Percentiles rank a stretch among this genome's conserved stretches.
phyloP scores from a whole-genome alignment of 305 asterid genomes.

The Solanum aculeatissimum region DNA sequence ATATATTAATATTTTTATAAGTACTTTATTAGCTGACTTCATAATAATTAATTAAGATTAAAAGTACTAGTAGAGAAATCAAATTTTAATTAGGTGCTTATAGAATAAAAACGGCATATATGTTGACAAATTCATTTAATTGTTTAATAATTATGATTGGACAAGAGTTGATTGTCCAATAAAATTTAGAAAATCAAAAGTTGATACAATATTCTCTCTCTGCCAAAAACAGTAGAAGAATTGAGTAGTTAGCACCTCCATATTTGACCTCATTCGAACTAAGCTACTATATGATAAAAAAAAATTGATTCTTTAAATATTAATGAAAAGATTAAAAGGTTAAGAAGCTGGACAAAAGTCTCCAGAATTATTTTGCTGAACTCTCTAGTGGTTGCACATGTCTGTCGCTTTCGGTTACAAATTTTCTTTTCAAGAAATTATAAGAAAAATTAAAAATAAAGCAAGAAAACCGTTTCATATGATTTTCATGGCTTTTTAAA shows the following conservation, averaged over 20 bases:
- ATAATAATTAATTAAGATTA: neutral
- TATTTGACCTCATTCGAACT: neutral
- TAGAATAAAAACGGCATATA: neutral
- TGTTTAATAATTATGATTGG: neutral
- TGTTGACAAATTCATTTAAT: neutral
- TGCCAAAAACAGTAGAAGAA: neutral
- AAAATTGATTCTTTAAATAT: neutral
- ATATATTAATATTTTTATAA: neutral
- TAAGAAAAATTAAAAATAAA: neutral
- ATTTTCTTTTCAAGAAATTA: neutral
- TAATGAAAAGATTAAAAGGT: neutral
- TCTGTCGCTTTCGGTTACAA: constrained; percentile 32
- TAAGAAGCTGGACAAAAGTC: neutral
- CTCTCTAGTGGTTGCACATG: constrained; percentile 27
- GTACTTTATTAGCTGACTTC: neutral
- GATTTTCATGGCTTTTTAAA: neutral
- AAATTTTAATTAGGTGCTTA: neutral
- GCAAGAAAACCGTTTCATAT: neutral
- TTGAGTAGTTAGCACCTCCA: neutral
- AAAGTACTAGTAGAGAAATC: neutral
- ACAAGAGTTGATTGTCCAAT: neutral
- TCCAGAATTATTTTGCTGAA: neutral
- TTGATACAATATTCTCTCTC: neutral
- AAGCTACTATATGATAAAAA: neutral
- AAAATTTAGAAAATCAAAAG: neutral